Percentiles rank a stretch among this genome's conserved stretches.
phyloP scores from a whole-genome alignment of 2,329 filamentous ascomycete genomes.

The Fonsecaea multimorphosa region DNA sequence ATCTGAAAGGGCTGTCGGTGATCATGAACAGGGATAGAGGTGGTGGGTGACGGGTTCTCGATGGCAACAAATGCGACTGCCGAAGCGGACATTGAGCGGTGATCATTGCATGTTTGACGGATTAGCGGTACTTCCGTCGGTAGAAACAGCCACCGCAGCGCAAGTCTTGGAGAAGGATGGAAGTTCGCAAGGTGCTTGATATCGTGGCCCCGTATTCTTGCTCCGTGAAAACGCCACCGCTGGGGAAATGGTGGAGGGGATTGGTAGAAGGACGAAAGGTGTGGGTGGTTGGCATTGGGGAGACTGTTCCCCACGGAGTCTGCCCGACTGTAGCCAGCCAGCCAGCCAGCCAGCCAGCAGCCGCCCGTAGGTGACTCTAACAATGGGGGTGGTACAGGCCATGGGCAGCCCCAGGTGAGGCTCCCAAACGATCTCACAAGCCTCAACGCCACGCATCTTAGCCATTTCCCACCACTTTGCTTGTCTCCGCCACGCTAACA shows the following conservation, averaged over 20 bases:
- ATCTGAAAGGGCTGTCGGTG: background rate
- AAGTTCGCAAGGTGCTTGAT: background rate
- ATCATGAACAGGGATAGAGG: conserved; percentile 1
- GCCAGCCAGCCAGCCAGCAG: too few relatives aligned
- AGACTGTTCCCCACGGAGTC: conserved; percentile 14
- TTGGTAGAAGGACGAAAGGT: background rate
- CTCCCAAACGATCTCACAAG: conserved; percentile 12
- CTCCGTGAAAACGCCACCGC: background rate
- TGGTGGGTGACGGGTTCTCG: background rate
- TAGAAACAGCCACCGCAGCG: background rate
- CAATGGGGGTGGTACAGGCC: background rate
- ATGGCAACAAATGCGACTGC: conserved; percentile 13
- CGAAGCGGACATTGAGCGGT: conserved; percentile 20
- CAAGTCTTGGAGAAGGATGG: background rate
- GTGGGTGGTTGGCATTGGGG: conserved; percentile 1
- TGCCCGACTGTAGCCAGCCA: conserved; percentile 1
- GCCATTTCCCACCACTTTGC: background rate
- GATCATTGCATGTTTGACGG: conserved; percentile 14
- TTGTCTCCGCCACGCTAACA: background rate
- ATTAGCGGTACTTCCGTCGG: conserved; percentile 6
- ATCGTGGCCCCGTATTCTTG: conserved; percentile 18
- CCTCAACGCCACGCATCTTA: conserved; percentile 23
- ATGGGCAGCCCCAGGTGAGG: background rate
- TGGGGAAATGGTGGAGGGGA: background rate
- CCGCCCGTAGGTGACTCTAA: too few relatives aligned